Base-by-base conservation (phyloP, 2,329 filamentous ascomycete species). In the Alternaria hordeiaustralica region DNA sequence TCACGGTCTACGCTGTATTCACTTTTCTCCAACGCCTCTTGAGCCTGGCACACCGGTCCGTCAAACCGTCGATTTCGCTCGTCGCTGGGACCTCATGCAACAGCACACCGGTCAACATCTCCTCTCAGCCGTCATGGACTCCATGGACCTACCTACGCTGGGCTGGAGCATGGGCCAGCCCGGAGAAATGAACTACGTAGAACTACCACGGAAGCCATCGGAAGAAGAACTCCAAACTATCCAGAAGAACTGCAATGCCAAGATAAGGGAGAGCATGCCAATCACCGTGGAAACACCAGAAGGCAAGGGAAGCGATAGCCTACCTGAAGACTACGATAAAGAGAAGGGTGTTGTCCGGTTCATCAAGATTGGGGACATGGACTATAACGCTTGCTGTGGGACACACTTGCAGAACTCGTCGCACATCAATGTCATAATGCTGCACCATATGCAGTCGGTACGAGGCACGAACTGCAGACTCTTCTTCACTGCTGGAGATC, bases 1-100 rank as follows among this genome's bases (percentile, higher is more conserved):
- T 21, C 75, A 77, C 55, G 75, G 87, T 82, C 74, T 97, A 87
- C 30, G 85, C 83, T 67, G 89, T 84, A 67, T 93, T 75, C 0
- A 91, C 91, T 26, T 90, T 91, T 95, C 94, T 95, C 46, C 94
- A 92, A 74, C 93, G 95, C 13, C 94, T 91, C 88, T 97, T 93
- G 21, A 96, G 84, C 0, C 95, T 92, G 49, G 94, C 87, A 76
- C 70, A 6, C 60, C 61, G 18, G 74, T 78, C 4, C 66, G 60
- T 11, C 76, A 78, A 61, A 67, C 65, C 5, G 68, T 78, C 50
- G 69, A 77, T 51, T 78, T 75, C 51, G 49, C 65, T 4, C 70
- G 76, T 11, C 69, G 75, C 49, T 78, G 74, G 73, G 75, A 78
- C 44, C 71, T 74, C 41, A 78, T 78, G 76, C 76, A 78, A 58